phyloP scores from a whole-genome alignment of 257 asterid species.

The Nyctanthes arbortristis region DNA sequence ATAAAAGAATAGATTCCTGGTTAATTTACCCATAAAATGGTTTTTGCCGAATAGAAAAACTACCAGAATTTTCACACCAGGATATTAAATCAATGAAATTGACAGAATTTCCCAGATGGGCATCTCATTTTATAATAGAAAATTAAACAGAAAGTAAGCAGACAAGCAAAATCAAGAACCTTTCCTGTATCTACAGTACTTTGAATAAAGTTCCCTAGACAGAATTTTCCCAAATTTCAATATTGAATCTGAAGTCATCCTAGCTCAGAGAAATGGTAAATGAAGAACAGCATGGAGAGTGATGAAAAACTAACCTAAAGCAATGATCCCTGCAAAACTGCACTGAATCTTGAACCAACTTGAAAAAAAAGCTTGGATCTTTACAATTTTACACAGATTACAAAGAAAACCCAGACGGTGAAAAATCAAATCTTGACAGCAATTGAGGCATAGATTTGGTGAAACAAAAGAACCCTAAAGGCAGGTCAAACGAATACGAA shows the following conservation, averaged over 20 bases:
- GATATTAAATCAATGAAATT: background rate
- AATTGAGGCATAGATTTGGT: conserved; percentile 16
- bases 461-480: conserved; percentile 43
- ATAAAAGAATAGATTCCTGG: background rate
- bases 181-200: background rate
- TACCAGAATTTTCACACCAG: too few species aligned
- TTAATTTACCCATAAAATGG: background rate
- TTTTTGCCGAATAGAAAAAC: too few species aligned
- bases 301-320: conserved; percentile 34
- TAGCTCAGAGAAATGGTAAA: background rate
- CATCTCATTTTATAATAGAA: background rate
- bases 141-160: background rate
- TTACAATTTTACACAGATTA: conserved; percentile 25
- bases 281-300: background rate
- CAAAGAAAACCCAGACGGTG: conserved; percentile 18
- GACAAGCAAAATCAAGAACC: background rate
- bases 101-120: background rate
- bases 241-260: background rate
- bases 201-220: background rate
- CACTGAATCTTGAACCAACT: conserved; percentile 25
- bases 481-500: conserved; percentile 16
- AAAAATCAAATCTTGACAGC: conserved; percentile 21
- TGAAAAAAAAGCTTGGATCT: conserved; percentile 31
- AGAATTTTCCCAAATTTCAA: background rate
- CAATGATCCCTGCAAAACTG: conserved; percentile 19